phyloP scores from a whole-genome alignment of 768 basidiomycete species.

The Agaricus subrufescens region DNA sequence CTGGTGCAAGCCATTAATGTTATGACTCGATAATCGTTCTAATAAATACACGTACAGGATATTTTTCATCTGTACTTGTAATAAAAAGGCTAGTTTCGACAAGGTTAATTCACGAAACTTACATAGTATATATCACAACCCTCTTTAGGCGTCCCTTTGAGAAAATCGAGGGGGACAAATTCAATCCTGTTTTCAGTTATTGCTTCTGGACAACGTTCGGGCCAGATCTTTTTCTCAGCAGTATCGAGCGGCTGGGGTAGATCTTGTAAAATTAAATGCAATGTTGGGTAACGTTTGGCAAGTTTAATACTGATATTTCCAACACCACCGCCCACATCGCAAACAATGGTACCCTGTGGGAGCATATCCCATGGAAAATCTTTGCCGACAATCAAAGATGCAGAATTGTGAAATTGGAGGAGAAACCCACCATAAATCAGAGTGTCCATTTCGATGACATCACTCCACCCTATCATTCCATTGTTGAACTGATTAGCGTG shows the following conservation, averaged over 20 bases:
- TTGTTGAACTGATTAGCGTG: conserved; percentile 21
- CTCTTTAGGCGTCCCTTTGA: conserved; percentile 28
- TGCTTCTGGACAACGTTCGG: conserved; percentile 28
- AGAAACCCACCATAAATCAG: conserved; percentile 21
- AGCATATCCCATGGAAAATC: conserved; percentile 30
- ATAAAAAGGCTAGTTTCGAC: background rate
- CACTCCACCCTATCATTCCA: conserved; percentile 30
- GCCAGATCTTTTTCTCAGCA: conserved; percentile 31
- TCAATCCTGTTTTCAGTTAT: conserved; percentile 27
- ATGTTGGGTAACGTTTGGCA: conserved; percentile 24
- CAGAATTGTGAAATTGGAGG: background rate
- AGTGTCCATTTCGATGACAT: conserved; percentile 24
- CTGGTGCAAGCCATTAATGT: conserved; percentile 28
- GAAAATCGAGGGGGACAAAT: conserved; percentile 36
- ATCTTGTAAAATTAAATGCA: conserved; percentile 33
- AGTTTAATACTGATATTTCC: conserved; percentile 29
- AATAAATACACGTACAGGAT: background rate
- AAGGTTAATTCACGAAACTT: conserved; percentile 2
- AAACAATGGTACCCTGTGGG: conserved; percentile 22
- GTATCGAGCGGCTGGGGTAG: conserved; percentile 24
- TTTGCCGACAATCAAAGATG: conserved; percentile 3
- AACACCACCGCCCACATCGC: conserved; percentile 36
- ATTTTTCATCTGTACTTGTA: background rate
- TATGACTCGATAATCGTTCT: background rate
- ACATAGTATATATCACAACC: conserved; percentile 40